A percentile compares a stretch with the other conserved stretches of the same genome.
These are phyloP conservation scores for Dryas drummondii DNA, from an alignment of 306 rosid genomes.

Conservation along the genomic window DNA sequence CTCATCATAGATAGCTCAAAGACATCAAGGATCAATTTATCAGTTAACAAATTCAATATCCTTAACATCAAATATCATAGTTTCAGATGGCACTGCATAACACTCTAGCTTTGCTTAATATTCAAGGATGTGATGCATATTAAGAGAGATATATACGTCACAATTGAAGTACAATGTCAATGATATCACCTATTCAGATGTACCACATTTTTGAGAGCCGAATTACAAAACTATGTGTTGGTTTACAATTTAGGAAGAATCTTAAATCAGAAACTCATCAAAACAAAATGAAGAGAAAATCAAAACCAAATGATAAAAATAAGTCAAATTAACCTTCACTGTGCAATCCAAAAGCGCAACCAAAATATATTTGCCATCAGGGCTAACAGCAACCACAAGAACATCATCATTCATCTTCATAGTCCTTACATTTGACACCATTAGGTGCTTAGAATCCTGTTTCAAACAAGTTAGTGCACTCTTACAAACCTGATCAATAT, in stretches of 20 bases:
- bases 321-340: slow-evolving; percentile 65
- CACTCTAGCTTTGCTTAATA: neutral
- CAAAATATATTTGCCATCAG: slow-evolving; percentile 84
- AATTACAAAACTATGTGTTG: neutral
- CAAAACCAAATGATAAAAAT: slow-evolving; percentile 13
- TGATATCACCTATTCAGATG: neutral
- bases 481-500: slow-evolving; percentile 6
- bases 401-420: slow-evolving; percentile 90
- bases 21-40: neutral
- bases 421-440: slow-evolving; percentile 60
- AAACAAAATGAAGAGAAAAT: slow-evolving; percentile 4
- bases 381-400: slow-evolving; percentile 77
- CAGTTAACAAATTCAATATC: neutral
- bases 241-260: slow-evolving; percentile 4
- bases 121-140: neutral
- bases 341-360: slow-evolving; percentile 79
- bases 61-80: neutral
- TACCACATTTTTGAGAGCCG: neutral
- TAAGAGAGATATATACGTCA: neutral
- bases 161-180: neutral
- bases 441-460: slow-evolving; percentile 66
- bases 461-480: slow-evolving; percentile 13
- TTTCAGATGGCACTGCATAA: neutral
- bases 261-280: slow-evolving; percentile 4
- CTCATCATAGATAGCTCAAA: neutral